Evolutionary conservation across 2,329 filamentous ascomycete genomes (phyloP), one percentile per base, ranked within the genome.

Genomic region (Aspergillus hiratsukae): DNA sequence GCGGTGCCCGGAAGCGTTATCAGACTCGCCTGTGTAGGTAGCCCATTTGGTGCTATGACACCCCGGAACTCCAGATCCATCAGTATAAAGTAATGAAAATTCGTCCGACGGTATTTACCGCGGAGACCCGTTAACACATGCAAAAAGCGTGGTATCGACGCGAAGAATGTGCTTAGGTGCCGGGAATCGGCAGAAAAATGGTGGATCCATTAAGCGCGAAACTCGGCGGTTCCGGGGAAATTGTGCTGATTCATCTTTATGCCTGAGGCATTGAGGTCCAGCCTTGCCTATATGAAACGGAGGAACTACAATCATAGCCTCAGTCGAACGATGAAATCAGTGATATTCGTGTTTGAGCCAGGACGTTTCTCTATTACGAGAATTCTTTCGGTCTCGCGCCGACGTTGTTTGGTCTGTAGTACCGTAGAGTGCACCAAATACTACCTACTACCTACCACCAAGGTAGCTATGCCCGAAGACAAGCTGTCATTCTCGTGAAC

Each of bases 181-280:
- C 72, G 72, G 68, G 71, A 73, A 73, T 73, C 72, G 72, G 72
- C 60, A 71, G 67, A 70, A 72, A 67, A 61, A 45, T 54, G 52
- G 48, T 53, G 50, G 55, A 59, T 53, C 56, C 49, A 49, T 45
- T 46, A 27, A 23, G 48, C 63, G 63, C 67, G 67, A 70, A 66
- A 59, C 54, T 69, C 68, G 68, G 68, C 64, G 53, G 55, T 65
- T 67, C 17, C 23, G 19, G 37, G 40, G 3, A 23, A 14, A 3
- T 25, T 25, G 23, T 41, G 63, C 64, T 59, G 60, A 62, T 28
- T 64, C 58, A 62, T 7, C n/a, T 45, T 4, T 1, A 7, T 27
- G 43, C 43, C 43, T 46, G 21, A 46, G 43, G 43, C 43, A 46
- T 14, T 1, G 3, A 7, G 6, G 17, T 2, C 5, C 14, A 7